Percentiles rank a stretch among this genome's conserved stretches.
Evolutionary conservation across 352 stramenopile genomes (phyloP).

Genomic region (Phytophthora meadii): DNA sequence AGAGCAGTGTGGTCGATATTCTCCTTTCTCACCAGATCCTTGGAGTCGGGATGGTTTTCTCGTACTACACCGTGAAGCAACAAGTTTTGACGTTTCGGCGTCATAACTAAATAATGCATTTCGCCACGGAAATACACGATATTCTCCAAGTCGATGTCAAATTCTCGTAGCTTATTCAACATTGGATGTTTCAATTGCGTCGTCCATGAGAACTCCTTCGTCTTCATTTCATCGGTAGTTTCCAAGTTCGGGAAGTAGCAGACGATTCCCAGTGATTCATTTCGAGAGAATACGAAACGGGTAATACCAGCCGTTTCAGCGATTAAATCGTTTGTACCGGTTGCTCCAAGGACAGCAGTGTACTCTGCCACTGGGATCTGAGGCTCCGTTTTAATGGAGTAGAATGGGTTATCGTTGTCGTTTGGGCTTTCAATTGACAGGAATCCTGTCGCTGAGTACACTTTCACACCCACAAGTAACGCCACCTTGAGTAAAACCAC

Average conservation of each 20-base stretch:
- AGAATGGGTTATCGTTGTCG: slow-evolving; percentile 51
- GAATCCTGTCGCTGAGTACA: slow-evolving; percentile 60
- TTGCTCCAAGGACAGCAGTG: slow-evolving; percentile 63
- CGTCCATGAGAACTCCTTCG: slow-evolving; percentile 80
- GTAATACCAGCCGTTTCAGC: slow-evolving; percentile 59
- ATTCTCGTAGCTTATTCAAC: slow-evolving; percentile 64
- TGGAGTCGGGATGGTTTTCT: slow-evolving; percentile 57
- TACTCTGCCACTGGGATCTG: slow-evolving; percentile 74
- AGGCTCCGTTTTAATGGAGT: slow-evolving; percentile 63
- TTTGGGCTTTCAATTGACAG: slow-evolving; percentile 41
- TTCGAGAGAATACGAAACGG: slow-evolving; percentile 73
- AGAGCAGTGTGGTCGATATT: slow-evolving; percentile 59
- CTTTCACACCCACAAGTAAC: slow-evolving; percentile 66
- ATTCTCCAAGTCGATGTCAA: slow-evolving; percentile 75
- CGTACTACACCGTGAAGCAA: slow-evolving; percentile 60
- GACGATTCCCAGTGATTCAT: slow-evolving; percentile 78
- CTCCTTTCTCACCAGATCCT: slow-evolving; percentile 47
- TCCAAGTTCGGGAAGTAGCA: slow-evolving; percentile 77
- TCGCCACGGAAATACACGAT: slow-evolving; percentile 84
- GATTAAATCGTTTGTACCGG: slow-evolving; percentile 63
- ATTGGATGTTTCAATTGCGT: slow-evolving; percentile 77
- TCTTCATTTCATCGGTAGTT: slow-evolving; percentile 65
- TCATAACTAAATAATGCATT: slow-evolving; percentile 88
- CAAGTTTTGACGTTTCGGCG: slow-evolving; percentile 69
- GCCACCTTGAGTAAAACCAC: slow-evolving; percentile 82